Evolutionary conservation across 805 yeast genomes (phyloP).

Genomic region (Candida andamanensis): DNA sequence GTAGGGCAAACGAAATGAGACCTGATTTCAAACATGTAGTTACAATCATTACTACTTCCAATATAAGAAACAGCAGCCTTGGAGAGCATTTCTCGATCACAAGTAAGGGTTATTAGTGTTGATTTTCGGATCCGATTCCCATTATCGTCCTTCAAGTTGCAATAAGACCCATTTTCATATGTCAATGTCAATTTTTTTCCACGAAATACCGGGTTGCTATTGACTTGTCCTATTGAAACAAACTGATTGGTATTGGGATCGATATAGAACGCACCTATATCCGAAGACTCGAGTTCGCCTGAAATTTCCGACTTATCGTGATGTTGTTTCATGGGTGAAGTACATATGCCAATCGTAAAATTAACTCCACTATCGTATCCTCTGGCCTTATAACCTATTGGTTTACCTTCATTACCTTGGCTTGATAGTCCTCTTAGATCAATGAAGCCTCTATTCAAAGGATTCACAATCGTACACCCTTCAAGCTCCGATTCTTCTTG

Average conservation of each 20-base stretch:
- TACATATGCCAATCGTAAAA: slow-evolving; percentile 51
- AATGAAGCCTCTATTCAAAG: slow-evolving; percentile 44
- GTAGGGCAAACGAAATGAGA: slow-evolving; percentile 87
- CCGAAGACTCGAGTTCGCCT: slow-evolving; percentile 36
- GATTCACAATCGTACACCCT: slow-evolving; percentile 36
- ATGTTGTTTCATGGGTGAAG: slow-evolving; percentile 42
- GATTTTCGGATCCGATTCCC: slow-evolving; percentile 54
- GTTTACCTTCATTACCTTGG: slow-evolving; percentile 41
- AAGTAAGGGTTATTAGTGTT: slow-evolving; percentile 64
- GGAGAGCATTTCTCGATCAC: slow-evolving; percentile 68
- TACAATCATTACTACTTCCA: slow-evolving; percentile 71
- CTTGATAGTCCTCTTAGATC: slow-evolving; percentile 47
- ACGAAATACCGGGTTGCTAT: slow-evolving; percentile 58
- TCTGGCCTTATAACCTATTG: slow-evolving; percentile 57
- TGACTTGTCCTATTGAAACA: slow-evolving; percentile 50
- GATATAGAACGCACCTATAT: slow-evolving; percentile 40
- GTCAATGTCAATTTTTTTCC: slow-evolving; percentile 69
- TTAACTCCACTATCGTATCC: slow-evolving; percentile 69
- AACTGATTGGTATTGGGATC: slow-evolving; percentile 31
- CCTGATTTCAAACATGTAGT: slow-evolving; percentile 77
- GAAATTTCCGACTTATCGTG: slow-evolving; percentile 36
- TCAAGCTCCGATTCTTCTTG: slow-evolving; percentile 15
- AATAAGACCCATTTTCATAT: slow-evolving; percentile 63
- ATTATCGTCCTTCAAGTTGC: slow-evolving; percentile 36
- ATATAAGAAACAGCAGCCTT: slow-evolving; percentile 65